These are phyloP conservation scores for Tylopilus sp. DNA, from an alignment of 1,284 basidiomycete genomes.

Conservation along the genomic window DNA sequence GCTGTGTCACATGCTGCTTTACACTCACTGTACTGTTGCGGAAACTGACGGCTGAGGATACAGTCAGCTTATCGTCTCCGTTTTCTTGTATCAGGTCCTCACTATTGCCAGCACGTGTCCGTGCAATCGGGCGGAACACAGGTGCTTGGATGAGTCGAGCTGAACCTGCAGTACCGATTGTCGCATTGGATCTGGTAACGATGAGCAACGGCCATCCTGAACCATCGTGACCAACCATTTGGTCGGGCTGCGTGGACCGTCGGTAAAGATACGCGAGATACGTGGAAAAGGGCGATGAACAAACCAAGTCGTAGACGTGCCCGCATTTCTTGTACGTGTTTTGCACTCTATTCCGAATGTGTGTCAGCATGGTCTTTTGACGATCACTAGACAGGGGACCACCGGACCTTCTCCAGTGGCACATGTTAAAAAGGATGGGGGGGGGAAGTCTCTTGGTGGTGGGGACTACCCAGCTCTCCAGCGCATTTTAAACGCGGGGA, in stretches of 20 bases:
- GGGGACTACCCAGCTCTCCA: neutral
- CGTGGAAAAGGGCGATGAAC: conserved; percentile 20
- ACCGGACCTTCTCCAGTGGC: conserved; percentile 33
- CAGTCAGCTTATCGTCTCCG: conserved; percentile 20
- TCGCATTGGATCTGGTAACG: conserved; percentile 50
- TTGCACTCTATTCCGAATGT: conserved; percentile 29
- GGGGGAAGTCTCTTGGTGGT: conserved; percentile 11
- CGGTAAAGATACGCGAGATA: conserved; percentile 18
- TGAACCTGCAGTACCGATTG: conserved; percentile 66
- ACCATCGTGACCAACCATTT: conserved; percentile 42
- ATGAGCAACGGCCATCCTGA: conserved; percentile 13
- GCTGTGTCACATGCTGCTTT: conserved; percentile 1
- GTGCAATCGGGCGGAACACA: conserved; percentile 57
- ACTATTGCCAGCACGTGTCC: conserved; percentile 76
- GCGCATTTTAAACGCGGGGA: conserved; percentile 28
- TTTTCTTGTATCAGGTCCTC: conserved; percentile 31
- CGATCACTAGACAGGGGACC: no score
- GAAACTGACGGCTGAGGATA: conserved; percentile 59
- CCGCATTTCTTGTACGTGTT: conserved; percentile 43
- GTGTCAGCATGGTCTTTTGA: conserved; percentile 8
- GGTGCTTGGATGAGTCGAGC: conserved; percentile 53
- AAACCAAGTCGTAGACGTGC: conserved; percentile 55
- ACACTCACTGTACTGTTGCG: conserved; percentile 54
- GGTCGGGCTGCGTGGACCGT: conserved; percentile 45
- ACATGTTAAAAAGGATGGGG: conserved; percentile 21